Evolutionary conservation across 805 yeast species (phyloP).

Genomic region (Candida ovalis): DNA sequence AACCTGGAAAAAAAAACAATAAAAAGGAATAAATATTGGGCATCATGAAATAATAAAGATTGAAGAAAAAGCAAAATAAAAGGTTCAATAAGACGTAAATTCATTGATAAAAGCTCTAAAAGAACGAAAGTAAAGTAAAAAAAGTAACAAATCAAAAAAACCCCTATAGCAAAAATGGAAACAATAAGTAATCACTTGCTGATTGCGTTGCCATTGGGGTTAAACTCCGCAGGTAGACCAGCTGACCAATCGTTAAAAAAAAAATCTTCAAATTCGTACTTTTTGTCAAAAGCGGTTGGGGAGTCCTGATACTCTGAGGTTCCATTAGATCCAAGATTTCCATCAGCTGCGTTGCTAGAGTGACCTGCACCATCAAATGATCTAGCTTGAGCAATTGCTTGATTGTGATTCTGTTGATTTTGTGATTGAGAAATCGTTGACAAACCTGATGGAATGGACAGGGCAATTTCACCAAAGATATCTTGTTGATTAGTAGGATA

Average conservation of each 20-base stretch:
- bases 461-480: slow-evolving; percentile 14
- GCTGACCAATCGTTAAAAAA: slow-evolving; percentile 27
- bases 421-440: slow-evolving; percentile 28
- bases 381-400: slow-evolving; percentile 27
- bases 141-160: neutral
- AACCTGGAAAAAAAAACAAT: neutral
- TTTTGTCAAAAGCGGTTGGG: slow-evolving; percentile 7
- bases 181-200: neutral
- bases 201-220: slow-evolving; percentile 5
- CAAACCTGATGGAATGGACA: slow-evolving; percentile 31
- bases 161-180: neutral
- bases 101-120: neutral
- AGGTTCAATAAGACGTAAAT: neutral
- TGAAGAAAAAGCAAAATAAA: neutral
- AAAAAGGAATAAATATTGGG: neutral
- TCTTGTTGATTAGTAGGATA: slow-evolving; percentile 1
- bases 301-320: slow-evolving; percentile 10
- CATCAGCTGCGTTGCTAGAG: neutral
- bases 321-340: neutral
- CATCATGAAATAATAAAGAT: neutral
- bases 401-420: slow-evolving; percentile 22
- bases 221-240: slow-evolving; percentile 18
- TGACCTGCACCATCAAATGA: slow-evolving; percentile 10
- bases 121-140: neutral
- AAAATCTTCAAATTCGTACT: slow-evolving; percentile 27